phyloP scores from a whole-genome alignment of 805 yeast species.

The Zygosaccharomyces bailii region DNA sequence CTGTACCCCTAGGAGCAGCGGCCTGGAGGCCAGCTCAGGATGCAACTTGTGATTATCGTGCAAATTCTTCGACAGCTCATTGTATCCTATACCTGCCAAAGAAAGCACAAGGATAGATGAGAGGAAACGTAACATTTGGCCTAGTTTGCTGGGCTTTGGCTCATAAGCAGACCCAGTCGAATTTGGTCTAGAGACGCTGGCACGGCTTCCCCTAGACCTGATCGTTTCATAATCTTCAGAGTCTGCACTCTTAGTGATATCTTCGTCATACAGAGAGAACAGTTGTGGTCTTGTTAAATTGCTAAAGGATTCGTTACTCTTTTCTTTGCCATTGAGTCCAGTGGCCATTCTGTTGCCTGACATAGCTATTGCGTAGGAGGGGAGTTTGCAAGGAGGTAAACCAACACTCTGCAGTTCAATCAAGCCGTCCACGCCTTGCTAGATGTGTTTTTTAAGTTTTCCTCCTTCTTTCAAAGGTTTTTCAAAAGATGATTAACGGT shows the following conservation, averaged over 20 bases:
- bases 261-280: slow-evolving; percentile 49
- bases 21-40: slow-evolving; percentile 41
- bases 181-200: slow-evolving; percentile 11
- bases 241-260: slow-evolving; percentile 33
- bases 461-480: not conserved
- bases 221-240: slow-evolving; percentile 35
- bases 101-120: slow-evolving; percentile 33
- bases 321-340: slow-evolving; percentile 8
- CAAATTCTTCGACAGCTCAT: slow-evolving; percentile 50
- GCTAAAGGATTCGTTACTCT: slow-evolving; percentile 38
- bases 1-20: slow-evolving; percentile 38
- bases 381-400: not conserved
- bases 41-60: slow-evolving; percentile 48
- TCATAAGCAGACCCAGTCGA: not conserved
- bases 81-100: slow-evolving; percentile 50
- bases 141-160: slow-evolving; percentile 3
- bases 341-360: not conserved
- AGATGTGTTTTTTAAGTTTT: not conserved
- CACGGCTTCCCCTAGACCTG: slow-evolving; percentile 16
- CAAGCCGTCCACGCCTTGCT: not conserved
- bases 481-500: not conserved
- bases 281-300: slow-evolving; percentile 51
- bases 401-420: not conserved
- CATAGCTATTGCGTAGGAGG: not conserved
- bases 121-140: slow-evolving; percentile 12